A percentile compares a stretch with the other conserved stretches of the same genome.
These are phyloP conservation scores for Cutaneotrichosporon cyanovorans DNA, from an alignment of 1,284 basidiomycete genomes.

Conservation along the genomic window DNA sequence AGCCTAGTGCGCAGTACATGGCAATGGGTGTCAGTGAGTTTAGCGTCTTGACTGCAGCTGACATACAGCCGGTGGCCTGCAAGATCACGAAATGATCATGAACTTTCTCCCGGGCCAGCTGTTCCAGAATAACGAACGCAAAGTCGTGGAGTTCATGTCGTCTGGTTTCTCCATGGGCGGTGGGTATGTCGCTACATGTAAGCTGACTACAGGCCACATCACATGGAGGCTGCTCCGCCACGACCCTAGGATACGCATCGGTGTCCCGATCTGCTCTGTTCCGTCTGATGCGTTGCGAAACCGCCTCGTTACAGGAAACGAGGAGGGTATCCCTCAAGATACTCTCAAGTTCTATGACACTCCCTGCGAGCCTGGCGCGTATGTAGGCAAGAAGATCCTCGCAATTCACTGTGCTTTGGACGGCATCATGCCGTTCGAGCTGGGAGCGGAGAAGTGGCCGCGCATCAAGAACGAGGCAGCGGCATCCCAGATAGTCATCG, in stretches of 20 bases:
- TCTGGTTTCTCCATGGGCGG: slow-evolving; percentile 51
- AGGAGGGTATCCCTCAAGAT: slow-evolving; percentile 50
- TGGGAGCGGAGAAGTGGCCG: slow-evolving; percentile 13
- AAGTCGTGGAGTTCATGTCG: slow-evolving; percentile 58
- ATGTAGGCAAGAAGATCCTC: slow-evolving; percentile 60
- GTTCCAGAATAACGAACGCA: slow-evolving; percentile 62
- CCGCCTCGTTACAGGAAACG: slow-evolving; percentile 51
- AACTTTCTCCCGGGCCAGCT: slow-evolving; percentile 70
- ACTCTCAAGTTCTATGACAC: slow-evolving; percentile 50
- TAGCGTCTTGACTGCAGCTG: not conserved
- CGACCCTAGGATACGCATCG: slow-evolving; percentile 64
- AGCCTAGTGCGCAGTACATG: too few relatives aligned
- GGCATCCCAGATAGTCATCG: not conserved
- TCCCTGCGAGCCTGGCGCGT: slow-evolving; percentile 51
- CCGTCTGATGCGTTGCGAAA: slow-evolving; percentile 61
- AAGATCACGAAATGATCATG: slow-evolving; percentile 71
- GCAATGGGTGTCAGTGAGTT: too few relatives aligned
- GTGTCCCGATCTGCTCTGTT: slow-evolving; percentile 65
- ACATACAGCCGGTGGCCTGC: slow-evolving; percentile 55
- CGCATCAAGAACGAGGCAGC: not conserved
- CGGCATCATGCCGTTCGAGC: slow-evolving; percentile 30
- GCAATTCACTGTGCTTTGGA: slow-evolving; percentile 54
- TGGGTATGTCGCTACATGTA: slow-evolving; percentile 5
- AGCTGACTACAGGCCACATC: slow-evolving; percentile 3
- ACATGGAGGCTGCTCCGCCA: slow-evolving; percentile 11